Percentiles rank a stretch among this genome's conserved stretches.
phyloP scores from a whole-genome alignment of 768 basidiomycete species.

The Tylopilus balloui region DNA sequence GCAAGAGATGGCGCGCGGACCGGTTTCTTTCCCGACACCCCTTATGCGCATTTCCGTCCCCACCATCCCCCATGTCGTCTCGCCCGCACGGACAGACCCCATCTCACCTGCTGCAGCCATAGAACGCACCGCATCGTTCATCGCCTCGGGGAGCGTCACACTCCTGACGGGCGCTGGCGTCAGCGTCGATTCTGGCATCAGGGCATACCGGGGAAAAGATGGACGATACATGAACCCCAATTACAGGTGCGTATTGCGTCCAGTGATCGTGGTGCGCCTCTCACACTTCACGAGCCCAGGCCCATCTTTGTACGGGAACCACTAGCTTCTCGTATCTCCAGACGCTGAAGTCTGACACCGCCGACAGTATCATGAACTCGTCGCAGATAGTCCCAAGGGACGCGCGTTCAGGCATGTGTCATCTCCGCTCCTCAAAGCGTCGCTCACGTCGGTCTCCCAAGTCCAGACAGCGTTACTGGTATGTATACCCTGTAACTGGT shows the following conservation, averaged over 20 bases:
- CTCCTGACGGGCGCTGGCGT: conserved; percentile 90
- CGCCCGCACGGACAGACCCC: conserved; percentile 32
- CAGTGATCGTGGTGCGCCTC: not conserved
- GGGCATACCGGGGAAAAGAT: conserved; percentile 86
- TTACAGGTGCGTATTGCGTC: conserved; percentile 55
- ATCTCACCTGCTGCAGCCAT: conserved; percentile 50
- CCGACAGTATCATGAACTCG: conserved; percentile 69
- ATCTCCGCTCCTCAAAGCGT: not conserved
- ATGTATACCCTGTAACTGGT: conserved; percentile 10
- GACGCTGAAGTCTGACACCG: conserved; percentile 10
- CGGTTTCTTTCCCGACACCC: not conserved
- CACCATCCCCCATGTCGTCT: conserved; percentile 58
- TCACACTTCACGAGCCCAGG: conserved; percentile 21
- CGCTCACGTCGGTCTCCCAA: conserved; percentile 4
- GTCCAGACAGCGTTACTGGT: conserved; percentile 82
- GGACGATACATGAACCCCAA: conserved; percentile 89
- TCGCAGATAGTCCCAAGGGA: conserved; percentile 67
- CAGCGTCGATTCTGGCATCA: conserved; percentile 91
- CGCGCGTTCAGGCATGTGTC: conserved; percentile 59
- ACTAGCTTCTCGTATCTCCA: not conserved
- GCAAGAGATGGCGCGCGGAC: not conserved
- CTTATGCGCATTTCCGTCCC: conserved; percentile 76
- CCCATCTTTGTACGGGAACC: conserved; percentile 48
- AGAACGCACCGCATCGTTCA: conserved; percentile 59
- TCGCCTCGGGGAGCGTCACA: conserved; percentile 64